A percentile compares a stretch with the other conserved stretches of the same genome.
Conservation (phyloP, 2,329 filamentous ascomycete species). For the Fusarium pilosicola region DNA sequence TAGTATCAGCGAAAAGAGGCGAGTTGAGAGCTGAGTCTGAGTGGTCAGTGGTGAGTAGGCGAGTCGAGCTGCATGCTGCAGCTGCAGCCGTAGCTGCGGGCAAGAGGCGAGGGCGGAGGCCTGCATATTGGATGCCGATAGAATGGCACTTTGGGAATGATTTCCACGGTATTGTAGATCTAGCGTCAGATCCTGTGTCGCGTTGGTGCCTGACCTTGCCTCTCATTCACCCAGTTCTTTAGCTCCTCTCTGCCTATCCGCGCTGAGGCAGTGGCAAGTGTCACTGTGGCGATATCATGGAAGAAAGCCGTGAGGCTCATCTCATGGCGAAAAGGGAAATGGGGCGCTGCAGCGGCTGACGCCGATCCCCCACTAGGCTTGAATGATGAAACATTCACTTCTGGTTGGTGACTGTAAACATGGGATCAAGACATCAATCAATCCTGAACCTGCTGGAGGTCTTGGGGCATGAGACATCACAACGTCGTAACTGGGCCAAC, state of each 20-base stretch:
- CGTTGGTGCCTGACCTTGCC: conserved; percentile 29
- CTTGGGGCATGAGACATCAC: conserved; percentile 18
- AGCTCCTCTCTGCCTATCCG: neutral
- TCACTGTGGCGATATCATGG: conserved; percentile 30
- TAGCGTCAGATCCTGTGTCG: conserved; percentile 2
- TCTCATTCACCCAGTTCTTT: neutral
- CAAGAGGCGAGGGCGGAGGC: conserved; percentile 32
- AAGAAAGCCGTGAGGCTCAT: conserved; percentile 38
- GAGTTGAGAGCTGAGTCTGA: neutral
- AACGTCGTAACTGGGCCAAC: conserved; percentile 24
- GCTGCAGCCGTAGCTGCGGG: conserved; percentile 18
- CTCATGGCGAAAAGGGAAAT: conserved; percentile 9
- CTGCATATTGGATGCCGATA: conserved; percentile 36
- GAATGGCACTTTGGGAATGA: conserved; percentile 24
- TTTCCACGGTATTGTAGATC: conserved; percentile 26
- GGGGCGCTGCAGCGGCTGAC: conserved; percentile 30
- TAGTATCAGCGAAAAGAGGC: conserved; percentile 20
- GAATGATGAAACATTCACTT: conserved; percentile 5
- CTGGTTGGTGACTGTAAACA: conserved; percentile 1
- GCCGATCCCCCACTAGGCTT: conserved; percentile 31
- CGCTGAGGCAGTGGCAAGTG: neutral
- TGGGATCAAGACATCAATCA: conserved; percentile 15
- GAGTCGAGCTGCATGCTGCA: conserved; percentile 33
- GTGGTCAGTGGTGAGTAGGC: neutral
- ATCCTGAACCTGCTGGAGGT: conserved; percentile 4